Percentiles rank a stretch among this genome's conserved stretches.
These are phyloP conservation scores for Colletotrichum noveboracense DNA, from an alignment of 2,329 filamentous ascomycete genomes.

Conservation along the genomic window DNA sequence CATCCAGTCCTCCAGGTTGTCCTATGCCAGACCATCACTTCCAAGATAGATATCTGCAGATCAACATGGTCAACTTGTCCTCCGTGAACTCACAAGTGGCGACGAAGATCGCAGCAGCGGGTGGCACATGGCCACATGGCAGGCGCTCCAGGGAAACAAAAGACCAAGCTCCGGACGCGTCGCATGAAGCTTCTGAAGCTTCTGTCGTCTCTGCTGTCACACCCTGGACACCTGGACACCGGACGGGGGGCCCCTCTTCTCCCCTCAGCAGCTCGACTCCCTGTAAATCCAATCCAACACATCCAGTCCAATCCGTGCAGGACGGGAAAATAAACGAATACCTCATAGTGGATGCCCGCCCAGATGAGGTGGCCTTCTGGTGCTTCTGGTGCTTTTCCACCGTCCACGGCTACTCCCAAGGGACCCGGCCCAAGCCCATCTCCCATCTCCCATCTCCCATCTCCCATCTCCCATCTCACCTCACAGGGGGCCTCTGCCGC, in stretches of 20 bases:
- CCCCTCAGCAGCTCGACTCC: neutral
- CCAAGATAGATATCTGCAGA: neutral
- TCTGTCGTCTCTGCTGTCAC: slow-evolving; percentile 18
- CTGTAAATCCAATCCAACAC: neutral
- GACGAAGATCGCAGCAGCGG: neutral
- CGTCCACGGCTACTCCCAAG: neutral
- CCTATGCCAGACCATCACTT: neutral
- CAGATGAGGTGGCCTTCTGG: neutral
- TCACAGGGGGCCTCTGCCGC: neutral
- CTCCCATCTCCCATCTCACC: neutral
- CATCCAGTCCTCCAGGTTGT: neutral
- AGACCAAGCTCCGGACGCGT: neutral
- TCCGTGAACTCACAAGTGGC: neutral
- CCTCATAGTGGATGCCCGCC: neutral
- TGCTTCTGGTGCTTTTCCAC: slow-evolving; percentile 9
- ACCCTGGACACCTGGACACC: neutral
- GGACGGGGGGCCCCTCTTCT: neutral
- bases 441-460: neutral
- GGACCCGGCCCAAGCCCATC: neutral
- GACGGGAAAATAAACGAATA: neutral
- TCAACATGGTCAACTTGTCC: neutral
- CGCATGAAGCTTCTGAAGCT: slow-evolving; percentile 21
- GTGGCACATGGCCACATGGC: neutral
- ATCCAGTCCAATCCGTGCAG: neutral
- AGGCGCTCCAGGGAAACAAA: neutral